Conservation (phyloP, 129 eudicot genomes). For the Helichrysum umbraculigerum region DNA sequence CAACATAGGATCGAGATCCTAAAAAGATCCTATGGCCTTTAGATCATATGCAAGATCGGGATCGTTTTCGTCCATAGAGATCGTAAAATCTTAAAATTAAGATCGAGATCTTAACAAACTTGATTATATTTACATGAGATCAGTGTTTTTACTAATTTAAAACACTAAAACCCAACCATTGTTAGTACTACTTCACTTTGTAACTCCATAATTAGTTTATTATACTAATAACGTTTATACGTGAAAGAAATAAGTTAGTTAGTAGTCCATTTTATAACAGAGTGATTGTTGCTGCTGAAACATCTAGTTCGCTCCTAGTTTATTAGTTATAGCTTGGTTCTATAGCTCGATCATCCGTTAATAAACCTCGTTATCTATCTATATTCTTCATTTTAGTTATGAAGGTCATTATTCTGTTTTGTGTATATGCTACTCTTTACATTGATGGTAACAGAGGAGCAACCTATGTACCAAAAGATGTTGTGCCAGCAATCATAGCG, state of each 20-base stretch:
- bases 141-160: slow-evolving; percentile 1
- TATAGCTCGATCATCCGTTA: not conserved
- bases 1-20: too few species aligned
- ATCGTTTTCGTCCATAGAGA: too few species aligned
- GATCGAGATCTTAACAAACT: too few species aligned
- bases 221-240: not conserved
- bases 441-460: not conserved
- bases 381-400: not conserved
- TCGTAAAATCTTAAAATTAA: too few species aligned
- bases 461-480: slow-evolving; percentile 27
- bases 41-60: too few species aligned
- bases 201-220: not conserved
- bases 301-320: slow-evolving; percentile 2
- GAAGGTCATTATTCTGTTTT: not conserved
- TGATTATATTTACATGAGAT: slow-evolving; percentile 20
- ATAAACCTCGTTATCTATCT: not conserved
- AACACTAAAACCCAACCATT: not conserved
- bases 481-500: slow-evolving; percentile 49
- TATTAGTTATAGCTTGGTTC: not conserved
- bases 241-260: slow-evolving; percentile 12
- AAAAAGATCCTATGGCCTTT: too few species aligned
- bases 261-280: not conserved
- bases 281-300: not conserved
- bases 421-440: not conserved
- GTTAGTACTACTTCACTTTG: not conserved